Base-by-base conservation (phyloP, 2,329 filamentous ascomycete species). In the Beauveria sp. region DNA sequence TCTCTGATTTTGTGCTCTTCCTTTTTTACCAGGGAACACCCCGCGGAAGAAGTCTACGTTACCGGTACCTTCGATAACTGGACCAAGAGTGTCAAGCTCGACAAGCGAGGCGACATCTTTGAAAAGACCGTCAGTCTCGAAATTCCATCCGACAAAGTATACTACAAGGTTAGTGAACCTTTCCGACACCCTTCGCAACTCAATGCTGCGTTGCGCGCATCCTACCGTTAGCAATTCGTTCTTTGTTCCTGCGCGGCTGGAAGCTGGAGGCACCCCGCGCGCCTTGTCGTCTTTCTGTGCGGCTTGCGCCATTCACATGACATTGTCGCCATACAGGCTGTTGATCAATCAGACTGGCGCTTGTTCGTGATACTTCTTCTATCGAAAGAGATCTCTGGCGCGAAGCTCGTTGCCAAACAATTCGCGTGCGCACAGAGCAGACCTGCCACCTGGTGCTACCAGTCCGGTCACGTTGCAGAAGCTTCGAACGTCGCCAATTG, bases 61-160 rank as follows among this genome's bases (percentile, higher is more conserved):
- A 97, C 93, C 46, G 94, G 94, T 72, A 93, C 90, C 65, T 97
- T 97, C 73, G 93, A 97, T 77, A 84, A 91, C 78, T 99, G 94
- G 94, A 83, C 84, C 67, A 93, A 94, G 81, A 91, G 86, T 61
- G 84, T 93, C 73, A 84, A 89, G 79, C 83, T 99, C 62, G 86
- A 92, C 53, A 91, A 91, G 77, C 81, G 85, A 46, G 89, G 83
- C 71, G 80, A 85, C 65, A 69, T 82, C 68, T 96, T 96, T 75
- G 81, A 89, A 76, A 96, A 96, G 80, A 84, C 85, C 40, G 91
- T 99, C 63, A 79, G 84, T 58, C 80, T 97, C 40, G 80, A 88
- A 55, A 79, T 84, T 60, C 77, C 79, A 18, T 77, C 79, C 54
- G 79, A 87, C 65, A 96, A 94, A 78, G 88, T 96, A 67, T 87